These are phyloP conservation scores for Smallanthus sonchifolius DNA, from an alignment of 129 eudicot species.

Conservation along the genomic window DNA sequence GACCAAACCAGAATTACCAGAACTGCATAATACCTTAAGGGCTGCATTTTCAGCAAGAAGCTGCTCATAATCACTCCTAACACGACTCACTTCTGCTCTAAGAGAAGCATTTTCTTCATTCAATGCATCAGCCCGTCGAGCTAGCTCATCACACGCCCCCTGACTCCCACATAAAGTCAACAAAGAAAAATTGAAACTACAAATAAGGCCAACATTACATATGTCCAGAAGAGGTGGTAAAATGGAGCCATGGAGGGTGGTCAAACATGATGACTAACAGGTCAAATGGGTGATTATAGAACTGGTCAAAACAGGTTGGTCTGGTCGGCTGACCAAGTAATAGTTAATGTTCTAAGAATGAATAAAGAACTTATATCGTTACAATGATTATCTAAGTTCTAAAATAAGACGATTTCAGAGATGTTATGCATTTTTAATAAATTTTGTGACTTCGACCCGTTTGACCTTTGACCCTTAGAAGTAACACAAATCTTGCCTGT, in stretches of 20 bases:
- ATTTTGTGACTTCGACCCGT: neutral
- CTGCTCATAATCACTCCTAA: constrained; percentile 60
- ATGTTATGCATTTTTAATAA: neutral
- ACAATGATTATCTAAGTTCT: neutral
- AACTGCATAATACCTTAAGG: constrained; percentile 50
- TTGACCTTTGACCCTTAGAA: neutral
- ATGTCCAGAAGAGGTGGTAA: neutral
- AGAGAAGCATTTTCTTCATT: constrained; percentile 74
- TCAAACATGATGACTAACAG: too few species aligned
- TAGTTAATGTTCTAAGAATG: too few species aligned
- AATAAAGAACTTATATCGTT: too few species aligned
- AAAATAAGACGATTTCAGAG: neutral
- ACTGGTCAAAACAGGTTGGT: neutral
- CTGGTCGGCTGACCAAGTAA: neutral
- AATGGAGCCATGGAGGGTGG: neutral
- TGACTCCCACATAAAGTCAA: constrained; percentile 19
- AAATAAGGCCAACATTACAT: neutral
- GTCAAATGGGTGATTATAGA: neutral
- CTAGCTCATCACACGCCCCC: constrained; percentile 95
- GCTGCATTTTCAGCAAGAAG: constrained; percentile 65
- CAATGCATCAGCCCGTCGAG: constrained; percentile 71
- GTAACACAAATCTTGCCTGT: constrained; percentile 42
- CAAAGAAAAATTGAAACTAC: neutral
- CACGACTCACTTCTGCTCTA: constrained; percentile 62
- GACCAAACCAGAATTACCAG: neutral